These are phyloP conservation scores for Clavulina sp. DNA, from an alignment of 768 basidiomycete species.

Conservation along the genomic window DNA sequence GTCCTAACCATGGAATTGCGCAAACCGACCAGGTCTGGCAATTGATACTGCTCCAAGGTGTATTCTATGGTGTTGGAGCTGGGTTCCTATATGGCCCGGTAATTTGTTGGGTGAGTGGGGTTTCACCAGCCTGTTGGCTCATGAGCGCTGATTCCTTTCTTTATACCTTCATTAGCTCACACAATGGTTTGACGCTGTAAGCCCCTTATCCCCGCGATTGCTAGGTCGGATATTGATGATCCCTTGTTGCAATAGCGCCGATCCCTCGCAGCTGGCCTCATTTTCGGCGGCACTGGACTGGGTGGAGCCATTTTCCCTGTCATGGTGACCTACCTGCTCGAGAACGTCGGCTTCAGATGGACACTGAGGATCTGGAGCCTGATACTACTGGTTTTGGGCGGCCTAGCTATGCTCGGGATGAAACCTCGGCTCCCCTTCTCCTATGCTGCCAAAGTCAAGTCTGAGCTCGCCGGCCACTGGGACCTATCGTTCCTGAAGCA, in stretches of 20 bases:
- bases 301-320: conserved; percentile 5
- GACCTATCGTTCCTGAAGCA: background rate
- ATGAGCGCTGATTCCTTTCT: background rate
- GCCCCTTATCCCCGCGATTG: too few species aligned
- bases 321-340: background rate
- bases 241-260: too few species aligned
- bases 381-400: background rate
- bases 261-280: background rate
- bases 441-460: background rate
- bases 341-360: background rate
- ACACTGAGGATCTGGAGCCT: conserved; percentile 3
- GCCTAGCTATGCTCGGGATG: background rate
- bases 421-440: conserved; percentile 2
- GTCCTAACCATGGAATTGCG: background rate
- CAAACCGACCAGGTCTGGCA: conserved; percentile 7
- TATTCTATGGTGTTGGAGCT: background rate
- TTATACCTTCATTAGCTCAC: background rate
- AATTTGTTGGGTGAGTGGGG: background rate
- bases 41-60: conserved; percentile 5
- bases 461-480: background rate
- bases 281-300: background rate
- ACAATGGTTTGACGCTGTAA: conserved; percentile 4
- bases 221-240: background rate
- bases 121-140: too few species aligned
- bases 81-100: conserved; percentile 3